Conservation (phyloP, 2,329 filamentous ascomycete genomes). For the Cladosporium oxysporum region DNA sequence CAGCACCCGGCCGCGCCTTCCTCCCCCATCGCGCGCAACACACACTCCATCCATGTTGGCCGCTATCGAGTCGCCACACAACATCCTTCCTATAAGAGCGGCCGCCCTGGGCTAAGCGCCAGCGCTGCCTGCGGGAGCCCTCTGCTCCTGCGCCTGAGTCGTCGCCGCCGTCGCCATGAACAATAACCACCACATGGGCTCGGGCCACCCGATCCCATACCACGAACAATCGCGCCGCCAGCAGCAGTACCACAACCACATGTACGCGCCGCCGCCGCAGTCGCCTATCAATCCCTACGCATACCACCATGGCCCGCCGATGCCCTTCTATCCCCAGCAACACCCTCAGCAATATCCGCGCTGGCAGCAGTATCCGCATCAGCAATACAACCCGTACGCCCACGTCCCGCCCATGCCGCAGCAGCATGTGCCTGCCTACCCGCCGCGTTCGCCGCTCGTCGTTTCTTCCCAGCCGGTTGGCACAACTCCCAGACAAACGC, state of each 20-base stretch:
- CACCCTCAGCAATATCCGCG: constrained; percentile 23
- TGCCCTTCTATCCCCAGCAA: constrained; percentile 27
- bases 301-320: constrained; percentile 21
- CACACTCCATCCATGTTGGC: constrained; percentile 17
- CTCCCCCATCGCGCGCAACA: background rate
- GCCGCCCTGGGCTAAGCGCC: constrained; percentile 23
- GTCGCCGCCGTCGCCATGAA: constrained; percentile 64
- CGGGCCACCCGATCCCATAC: constrained; percentile 57
- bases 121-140: constrained; percentile 25
- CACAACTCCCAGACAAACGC: constrained; percentile 45
- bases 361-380: constrained; percentile 29
- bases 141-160: constrained; percentile 9
- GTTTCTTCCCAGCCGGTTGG: constrained; percentile 49
- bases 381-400: constrained; percentile 43
- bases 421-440: constrained; percentile 41
- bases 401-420: constrained; percentile 31
- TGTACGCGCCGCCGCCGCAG: constrained; percentile 42
- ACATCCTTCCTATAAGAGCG: constrained; percentile 16
- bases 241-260: constrained; percentile 41
- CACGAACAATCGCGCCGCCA: constrained; percentile 40
- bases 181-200: constrained; percentile 77
- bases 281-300: constrained; percentile 31
- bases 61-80: constrained; percentile 4
- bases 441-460: constrained; percentile 45
- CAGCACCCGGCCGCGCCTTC: constrained; percentile 4